Percentiles rank a stretch among this genome's conserved stretches.
These are phyloP conservation scores for Cyphellophora europaea DNA, from an alignment of 2,329 filamentous ascomycete genomes.

Conservation along the genomic window DNA sequence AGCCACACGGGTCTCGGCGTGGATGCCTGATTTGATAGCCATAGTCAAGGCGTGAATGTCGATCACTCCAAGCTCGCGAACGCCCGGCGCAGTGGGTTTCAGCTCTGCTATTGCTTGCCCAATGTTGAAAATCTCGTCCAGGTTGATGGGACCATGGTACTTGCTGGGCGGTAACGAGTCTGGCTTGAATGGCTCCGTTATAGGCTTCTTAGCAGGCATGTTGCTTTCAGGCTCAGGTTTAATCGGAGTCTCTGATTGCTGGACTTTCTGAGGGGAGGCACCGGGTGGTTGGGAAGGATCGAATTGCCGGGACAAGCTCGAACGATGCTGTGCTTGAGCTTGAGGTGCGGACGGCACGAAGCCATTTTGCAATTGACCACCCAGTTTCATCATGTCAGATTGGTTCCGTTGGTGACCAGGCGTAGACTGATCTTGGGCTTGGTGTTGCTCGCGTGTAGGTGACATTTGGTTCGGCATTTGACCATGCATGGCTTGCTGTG, in stretches of 20 bases:
- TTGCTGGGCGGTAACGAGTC: constrained; percentile 37
- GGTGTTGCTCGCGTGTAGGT: constrained; percentile 25
- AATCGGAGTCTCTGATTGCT: constrained; percentile 10
- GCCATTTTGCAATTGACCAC: constrained; percentile 25
- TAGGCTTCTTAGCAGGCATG: constrained; percentile 27
- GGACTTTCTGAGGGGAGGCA: constrained; percentile 12
- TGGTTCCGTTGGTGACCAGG: constrained; percentile 14
- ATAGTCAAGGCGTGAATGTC: constrained; percentile 85
- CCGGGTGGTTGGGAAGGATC: constrained; percentile 20
- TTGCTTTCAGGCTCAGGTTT: constrained; percentile 24
- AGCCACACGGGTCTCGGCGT: constrained; percentile 80
- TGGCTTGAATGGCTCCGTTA: constrained; percentile 37
- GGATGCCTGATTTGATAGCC: constrained; percentile 81
- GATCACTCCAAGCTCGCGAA: constrained; percentile 74
- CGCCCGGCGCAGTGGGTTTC: constrained; percentile 65
- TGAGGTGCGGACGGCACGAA: constrained; percentile 19
- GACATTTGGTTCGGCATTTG: constrained; percentile 31
- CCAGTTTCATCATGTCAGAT: constrained; percentile 15
- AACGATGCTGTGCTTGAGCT: constrained; percentile 24
- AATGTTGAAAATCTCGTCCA: constrained; percentile 54
- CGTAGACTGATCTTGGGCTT: constrained; percentile 19
- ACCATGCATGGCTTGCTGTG: constrained; percentile 29
- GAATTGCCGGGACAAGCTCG: constrained; percentile 19
- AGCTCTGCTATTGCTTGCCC: constrained; percentile 57
- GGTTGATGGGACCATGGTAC: constrained; percentile 63